Evolutionary conservation across 257 asterid species (phyloP).

Genomic region (Scutellaria minor): DNA sequence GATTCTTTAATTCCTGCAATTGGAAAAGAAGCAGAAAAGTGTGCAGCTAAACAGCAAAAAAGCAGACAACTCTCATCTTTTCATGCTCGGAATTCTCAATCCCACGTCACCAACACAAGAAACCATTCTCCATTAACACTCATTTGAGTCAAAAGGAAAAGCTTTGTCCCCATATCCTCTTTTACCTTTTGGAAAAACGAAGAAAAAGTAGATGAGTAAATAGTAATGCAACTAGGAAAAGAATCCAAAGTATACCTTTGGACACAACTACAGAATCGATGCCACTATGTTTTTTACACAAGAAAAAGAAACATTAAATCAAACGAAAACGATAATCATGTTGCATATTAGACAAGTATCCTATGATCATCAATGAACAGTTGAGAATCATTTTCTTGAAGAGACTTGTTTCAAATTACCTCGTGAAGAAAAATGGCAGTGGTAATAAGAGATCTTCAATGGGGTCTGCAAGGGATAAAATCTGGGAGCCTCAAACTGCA

Average conservation of each 20-base stretch:
- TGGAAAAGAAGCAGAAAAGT: conserved; percentile 35
- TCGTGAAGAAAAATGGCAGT: conserved; percentile 46
- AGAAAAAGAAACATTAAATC: not conserved
- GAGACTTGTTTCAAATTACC: not conserved
- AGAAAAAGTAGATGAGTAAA: not conserved
- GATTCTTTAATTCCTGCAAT: conserved; percentile 35
- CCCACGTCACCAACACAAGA: no score
- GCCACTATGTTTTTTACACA: not conserved
- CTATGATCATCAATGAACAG: no score
- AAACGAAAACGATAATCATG: not conserved
- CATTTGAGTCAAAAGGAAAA: no score
- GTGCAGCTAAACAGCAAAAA: conserved; percentile 25
- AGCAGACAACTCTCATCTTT: not conserved
- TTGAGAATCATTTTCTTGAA: not conserved
- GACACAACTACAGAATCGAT: conserved; percentile 28
- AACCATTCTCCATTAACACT: no score
- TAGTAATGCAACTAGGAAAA: not conserved
- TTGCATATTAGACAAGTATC: no score
- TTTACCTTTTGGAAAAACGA: not conserved
- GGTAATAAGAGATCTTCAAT: conserved; percentile 50
- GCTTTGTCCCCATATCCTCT: not conserved
- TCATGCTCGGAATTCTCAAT: not conserved
- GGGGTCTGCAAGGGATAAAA: conserved; percentile 50
- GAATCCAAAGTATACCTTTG: conserved; percentile 19
- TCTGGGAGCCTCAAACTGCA: conserved; percentile 51